phyloP scores from a whole-genome alignment of 2,329 filamentous ascomycete species.

The Lachnum nothofagi region DNA sequence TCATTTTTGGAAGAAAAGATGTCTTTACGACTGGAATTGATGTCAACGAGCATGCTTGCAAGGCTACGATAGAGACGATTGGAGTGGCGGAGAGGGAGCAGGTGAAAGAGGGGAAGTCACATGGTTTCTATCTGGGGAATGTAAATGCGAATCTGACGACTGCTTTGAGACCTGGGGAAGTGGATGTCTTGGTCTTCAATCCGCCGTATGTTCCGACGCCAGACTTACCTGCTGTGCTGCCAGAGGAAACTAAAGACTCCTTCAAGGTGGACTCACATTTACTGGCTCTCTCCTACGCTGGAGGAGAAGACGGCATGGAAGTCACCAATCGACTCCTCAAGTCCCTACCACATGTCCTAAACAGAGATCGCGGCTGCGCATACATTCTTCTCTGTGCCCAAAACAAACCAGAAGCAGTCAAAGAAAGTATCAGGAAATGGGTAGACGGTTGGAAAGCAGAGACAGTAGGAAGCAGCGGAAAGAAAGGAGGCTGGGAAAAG shows the following conservation, averaged over 20 bases:
- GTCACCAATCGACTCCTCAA: conserved; percentile 75
- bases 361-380: conserved; percentile 64
- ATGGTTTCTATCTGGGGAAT: conserved; percentile 57
- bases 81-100: conserved; percentile 40
- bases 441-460: conserved; percentile 64
- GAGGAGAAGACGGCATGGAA: conserved; percentile 88
- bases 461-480: conserved; percentile 76
- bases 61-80: conserved; percentile 68
- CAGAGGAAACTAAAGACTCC: conserved; percentile 27
- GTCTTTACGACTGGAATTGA: conserved; percentile 74
- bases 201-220: conserved; percentile 92
- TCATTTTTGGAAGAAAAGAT: conserved; percentile 66
- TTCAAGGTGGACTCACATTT: conserved; percentile 82
- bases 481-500: conserved; percentile 90
- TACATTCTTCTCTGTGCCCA: conserved; percentile 88
- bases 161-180: conserved; percentile 50
- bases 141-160: conserved; percentile 65
- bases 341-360: conserved; percentile 60
- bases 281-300: conserved; percentile 81
- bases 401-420: conserved; percentile 76
- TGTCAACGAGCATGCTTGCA: conserved; percentile 78
- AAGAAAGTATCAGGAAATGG: conserved; percentile 55
- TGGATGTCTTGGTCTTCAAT: conserved; percentile 92
- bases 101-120: conserved; percentile 31
- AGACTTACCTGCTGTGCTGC: conserved; percentile 56